Evolutionary conservation across 176 grass and related monocot genomes (phyloP).

Genomic region (Carex scoparia): DNA sequence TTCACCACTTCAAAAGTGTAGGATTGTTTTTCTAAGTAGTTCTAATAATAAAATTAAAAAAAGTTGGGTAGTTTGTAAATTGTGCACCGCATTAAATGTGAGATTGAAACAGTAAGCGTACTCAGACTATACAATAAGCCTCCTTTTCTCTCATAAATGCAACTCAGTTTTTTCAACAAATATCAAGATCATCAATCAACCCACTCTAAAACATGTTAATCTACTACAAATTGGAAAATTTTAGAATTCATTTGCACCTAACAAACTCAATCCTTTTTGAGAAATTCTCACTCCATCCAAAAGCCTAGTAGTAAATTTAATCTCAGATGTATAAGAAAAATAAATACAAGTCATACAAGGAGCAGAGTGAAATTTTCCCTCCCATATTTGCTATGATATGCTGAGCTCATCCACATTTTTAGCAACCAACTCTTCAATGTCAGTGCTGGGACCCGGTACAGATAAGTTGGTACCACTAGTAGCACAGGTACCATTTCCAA

Average conservation of each 20-base stretch:
- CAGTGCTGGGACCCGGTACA: constrained; percentile 17
- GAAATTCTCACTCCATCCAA: constrained; percentile 13
- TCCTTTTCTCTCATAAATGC: not conserved
- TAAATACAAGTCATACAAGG: not conserved
- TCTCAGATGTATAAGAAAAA: not conserved
- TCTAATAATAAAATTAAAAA: not conserved
- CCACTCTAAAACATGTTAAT: constrained; percentile 14
- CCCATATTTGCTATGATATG: constrained; percentile 52
- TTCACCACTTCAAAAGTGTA: too few species aligned
- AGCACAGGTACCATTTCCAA: not conserved
- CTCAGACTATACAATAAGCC: not conserved
- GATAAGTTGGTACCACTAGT: constrained; percentile 18
- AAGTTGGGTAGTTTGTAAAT: not conserved
- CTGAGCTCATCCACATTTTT: constrained; percentile 55
- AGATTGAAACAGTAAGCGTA: too few species aligned
- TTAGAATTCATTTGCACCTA: not conserved
- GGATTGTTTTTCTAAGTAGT: not conserved
- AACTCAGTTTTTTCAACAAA: not conserved
- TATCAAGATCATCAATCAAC: constrained; percentile 15
- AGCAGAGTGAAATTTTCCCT: not conserved
- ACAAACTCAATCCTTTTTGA: not conserved
- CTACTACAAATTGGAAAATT: constrained; percentile 1
- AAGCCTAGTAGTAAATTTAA: not conserved
- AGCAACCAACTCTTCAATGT: constrained; percentile 28
- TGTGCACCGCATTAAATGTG: too few species aligned